Conservation (phyloP, 2,329 filamentous ascomycete species). For the Ceratocystis alfenasii region DNA sequence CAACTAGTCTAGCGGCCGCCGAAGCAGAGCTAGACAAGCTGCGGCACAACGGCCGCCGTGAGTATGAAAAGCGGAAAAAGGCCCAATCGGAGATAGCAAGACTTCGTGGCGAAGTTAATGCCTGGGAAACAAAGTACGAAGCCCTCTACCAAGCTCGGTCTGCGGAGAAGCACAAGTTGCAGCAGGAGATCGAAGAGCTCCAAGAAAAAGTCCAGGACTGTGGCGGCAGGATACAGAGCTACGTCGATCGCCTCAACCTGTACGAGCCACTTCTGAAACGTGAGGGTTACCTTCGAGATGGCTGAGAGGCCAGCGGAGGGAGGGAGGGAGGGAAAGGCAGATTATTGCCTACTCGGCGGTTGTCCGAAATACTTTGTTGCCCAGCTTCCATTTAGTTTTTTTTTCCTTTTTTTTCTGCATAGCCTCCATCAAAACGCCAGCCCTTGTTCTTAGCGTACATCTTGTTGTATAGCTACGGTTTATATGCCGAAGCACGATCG, state of each 20-base stretch:
- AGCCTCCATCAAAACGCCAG: neutral
- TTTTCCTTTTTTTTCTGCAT: neutral
- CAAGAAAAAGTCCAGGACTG: conserved; percentile 22
- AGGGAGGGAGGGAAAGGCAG: neutral
- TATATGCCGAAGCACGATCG: too few relatives aligned
- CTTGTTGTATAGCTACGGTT: too few relatives aligned
- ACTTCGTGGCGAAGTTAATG: neutral
- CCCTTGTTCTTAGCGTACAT: neutral
- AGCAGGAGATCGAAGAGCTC: conserved; percentile 13
- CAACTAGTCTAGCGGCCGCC: neutral
- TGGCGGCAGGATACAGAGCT: conserved; percentile 20
- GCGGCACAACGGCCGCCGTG: neutral
- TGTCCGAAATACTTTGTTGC: too few relatives aligned
- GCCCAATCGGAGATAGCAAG: neutral
- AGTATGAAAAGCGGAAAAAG: neutral
- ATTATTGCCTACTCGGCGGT: too few relatives aligned
- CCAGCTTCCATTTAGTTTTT: neutral
- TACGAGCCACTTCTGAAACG: conserved; percentile 25
- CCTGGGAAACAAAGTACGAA: conserved; percentile 23
- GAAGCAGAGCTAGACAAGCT: neutral
- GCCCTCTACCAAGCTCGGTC: conserved; percentile 19
- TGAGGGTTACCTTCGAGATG: conserved; percentile 23
- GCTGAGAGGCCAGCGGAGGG: neutral
- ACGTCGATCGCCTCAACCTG: conserved; percentile 22
- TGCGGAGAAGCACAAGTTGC: conserved; percentile 21